These are phyloP conservation scores for Reutealis trisperma DNA, from an alignment of 345 rosid species.

Conservation along the genomic window DNA sequence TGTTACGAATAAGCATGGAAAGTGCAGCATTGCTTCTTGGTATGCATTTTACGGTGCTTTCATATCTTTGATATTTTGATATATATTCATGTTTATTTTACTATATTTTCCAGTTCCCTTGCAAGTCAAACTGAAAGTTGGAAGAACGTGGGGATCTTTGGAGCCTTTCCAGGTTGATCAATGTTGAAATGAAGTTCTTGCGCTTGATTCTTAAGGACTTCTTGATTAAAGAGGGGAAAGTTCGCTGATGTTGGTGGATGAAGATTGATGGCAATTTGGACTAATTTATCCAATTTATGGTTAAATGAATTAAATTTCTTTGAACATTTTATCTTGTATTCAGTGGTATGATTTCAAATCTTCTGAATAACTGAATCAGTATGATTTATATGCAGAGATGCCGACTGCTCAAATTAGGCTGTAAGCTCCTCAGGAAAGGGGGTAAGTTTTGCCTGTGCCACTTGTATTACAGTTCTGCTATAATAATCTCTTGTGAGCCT, in stretches of 20 bases:
- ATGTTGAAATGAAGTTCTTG: constrained; percentile 25
- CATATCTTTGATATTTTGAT: constrained; percentile 10
- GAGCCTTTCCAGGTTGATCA: constrained; percentile 55
- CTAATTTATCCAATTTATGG: not conserved
- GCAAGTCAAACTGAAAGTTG: constrained; percentile 78
- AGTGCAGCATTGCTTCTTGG: constrained; percentile 76
- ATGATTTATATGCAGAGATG: constrained; percentile 12
- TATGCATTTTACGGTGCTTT: constrained; percentile 22
- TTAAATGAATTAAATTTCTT: constrained; percentile 7
- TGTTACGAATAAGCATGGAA: constrained; percentile 79
- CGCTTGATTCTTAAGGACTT: constrained; percentile 28
- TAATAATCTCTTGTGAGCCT: not conserved
- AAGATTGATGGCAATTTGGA: constrained; percentile 17
- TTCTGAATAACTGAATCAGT: not conserved
- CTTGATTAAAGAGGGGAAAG: constrained; percentile 1
- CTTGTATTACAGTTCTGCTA: constrained; percentile 2
- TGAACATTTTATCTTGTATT: not conserved
- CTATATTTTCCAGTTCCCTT: constrained; percentile 63
- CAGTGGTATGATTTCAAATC: constrained; percentile 8
- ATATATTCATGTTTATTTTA: constrained; percentile 2
- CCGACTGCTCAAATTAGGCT: not conserved
- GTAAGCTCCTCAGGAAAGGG: not conserved
- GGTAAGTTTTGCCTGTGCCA: constrained; percentile 4
- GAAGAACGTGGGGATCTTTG: constrained; percentile 95
- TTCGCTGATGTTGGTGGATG: constrained; percentile 9